Conservation (phyloP, 2,329 filamentous ascomycete species). For the Scorias spongiosa region DNA sequence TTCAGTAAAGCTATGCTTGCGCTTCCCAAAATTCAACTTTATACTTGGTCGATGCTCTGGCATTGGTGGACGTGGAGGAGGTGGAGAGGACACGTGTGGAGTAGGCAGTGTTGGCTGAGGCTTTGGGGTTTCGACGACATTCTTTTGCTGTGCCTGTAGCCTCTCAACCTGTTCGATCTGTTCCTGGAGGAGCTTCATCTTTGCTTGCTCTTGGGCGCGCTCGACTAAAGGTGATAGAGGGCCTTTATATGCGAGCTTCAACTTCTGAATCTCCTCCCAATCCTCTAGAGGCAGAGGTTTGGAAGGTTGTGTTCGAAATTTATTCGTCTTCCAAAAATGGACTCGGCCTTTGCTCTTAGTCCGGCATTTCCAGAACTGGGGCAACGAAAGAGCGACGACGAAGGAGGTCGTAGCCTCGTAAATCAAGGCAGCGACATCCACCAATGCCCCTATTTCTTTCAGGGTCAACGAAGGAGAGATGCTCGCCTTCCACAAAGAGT, state of each 20-base stretch:
- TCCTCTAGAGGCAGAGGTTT: conserved; percentile 16
- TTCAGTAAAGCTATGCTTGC: conserved; percentile 11
- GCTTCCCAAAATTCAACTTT: conserved; percentile 16
- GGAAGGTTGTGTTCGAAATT: conserved; percentile 13
- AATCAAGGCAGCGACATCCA: conserved; percentile 42
- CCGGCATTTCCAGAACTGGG: conserved; percentile 41
- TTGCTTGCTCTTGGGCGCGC: conserved; percentile 1
- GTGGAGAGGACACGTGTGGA: conserved; percentile 1
- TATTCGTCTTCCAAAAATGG: conserved; percentile 15
- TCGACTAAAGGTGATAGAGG: conserved; percentile 2
- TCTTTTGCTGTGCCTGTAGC: conserved; percentile 1
- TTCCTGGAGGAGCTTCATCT: conserved; percentile 2
- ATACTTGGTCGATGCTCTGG: conserved; percentile 4
- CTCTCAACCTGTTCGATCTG: not conserved
- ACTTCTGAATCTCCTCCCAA: conserved; percentile 12
- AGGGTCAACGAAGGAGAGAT: conserved; percentile 34
- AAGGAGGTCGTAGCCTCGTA: conserved; percentile 38
- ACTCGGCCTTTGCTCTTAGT: conserved; percentile 36
- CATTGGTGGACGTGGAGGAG: conserved; percentile 3
- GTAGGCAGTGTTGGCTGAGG: conserved; percentile 4
- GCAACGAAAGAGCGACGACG: conserved; percentile 36
- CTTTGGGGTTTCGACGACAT: conserved; percentile 1
- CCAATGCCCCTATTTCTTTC: conserved; percentile 39
- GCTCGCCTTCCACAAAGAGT: conserved; percentile 42
- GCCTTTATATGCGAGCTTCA: conserved; percentile 18